Evolutionary conservation across 495 filamentous ascomycete species (phyloP).

Genomic region (Penicillium paradoxum): DNA sequence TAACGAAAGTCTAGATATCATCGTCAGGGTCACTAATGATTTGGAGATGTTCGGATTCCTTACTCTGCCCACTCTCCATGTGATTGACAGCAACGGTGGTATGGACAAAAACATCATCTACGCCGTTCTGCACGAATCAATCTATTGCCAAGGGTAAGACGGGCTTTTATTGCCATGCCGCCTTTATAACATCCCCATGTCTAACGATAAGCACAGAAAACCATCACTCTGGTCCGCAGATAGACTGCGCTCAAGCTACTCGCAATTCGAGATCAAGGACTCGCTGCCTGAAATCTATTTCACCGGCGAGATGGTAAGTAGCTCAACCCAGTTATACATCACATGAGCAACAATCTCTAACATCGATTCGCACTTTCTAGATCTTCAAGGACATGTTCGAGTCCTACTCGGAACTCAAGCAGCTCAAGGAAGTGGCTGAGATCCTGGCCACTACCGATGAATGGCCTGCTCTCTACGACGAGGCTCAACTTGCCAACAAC

Average conservation of each 20-base stretch:
- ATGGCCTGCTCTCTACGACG: slow-evolving; percentile 77
- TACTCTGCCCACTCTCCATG: slow-evolving; percentile 61
- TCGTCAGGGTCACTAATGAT: slow-evolving; percentile 64
- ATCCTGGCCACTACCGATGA: slow-evolving; percentile 58
- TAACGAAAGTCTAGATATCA: slow-evolving; percentile 45
- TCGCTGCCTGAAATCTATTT: slow-evolving; percentile 63
- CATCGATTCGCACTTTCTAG: slow-evolving; percentile 14
- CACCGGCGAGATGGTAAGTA: slow-evolving; percentile 77
- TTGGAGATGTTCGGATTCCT: slow-evolving; percentile 67
- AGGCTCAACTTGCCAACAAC: slow-evolving; percentile 65
- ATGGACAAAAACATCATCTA: slow-evolving; percentile 80
- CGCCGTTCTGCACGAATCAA: slow-evolving; percentile 76
- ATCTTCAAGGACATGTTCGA: slow-evolving; percentile 79
- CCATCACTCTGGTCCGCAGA: slow-evolving; percentile 63
- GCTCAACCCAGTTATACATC: not conserved
- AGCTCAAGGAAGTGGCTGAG: slow-evolving; percentile 60
- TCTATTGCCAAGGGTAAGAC: slow-evolving; percentile 63
- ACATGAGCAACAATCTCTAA: not conserved
- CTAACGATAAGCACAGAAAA: slow-evolving; percentile 31
- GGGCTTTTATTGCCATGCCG: not conserved
- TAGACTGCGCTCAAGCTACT: slow-evolving; percentile 37
- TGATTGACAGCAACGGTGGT: slow-evolving; percentile 57
- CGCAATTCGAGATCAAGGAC: slow-evolving; percentile 41
- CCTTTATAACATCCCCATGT: not conserved
- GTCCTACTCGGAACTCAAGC: slow-evolving; percentile 63